Evolutionary conservation across 164 flowering plant species (phyloP), one percentile per base, ranked within the genome.

Genomic region (Kalanchoe fedtschenkoi): DNA sequence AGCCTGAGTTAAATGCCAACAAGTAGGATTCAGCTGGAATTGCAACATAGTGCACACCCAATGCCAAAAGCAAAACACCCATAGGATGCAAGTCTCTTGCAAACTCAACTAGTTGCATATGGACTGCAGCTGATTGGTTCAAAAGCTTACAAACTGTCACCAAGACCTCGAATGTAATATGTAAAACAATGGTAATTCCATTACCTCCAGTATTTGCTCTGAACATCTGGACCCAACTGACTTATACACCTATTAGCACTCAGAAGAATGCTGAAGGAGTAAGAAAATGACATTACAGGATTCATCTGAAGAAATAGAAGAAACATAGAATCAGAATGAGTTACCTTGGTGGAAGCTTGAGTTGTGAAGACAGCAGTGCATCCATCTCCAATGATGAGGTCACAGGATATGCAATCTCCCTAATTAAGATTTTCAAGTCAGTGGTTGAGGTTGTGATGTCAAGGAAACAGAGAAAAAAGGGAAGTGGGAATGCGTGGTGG

Each of bases 341-440:
- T 17, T 34, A 93, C 98, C 89, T 91, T 95, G 1, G 99, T 95
- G 59, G 99, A 88, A 75, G 93, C 82, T 63, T 93, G 99, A 34
- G 99, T 93, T 11, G 97, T 88, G 62, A 90, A 69, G 37, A 81
- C 96, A 4, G 86, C 61, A 15, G 87, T 86, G 69, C 95, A 90
- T 35, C 74, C 82, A 69, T 88, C 83, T 68, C 83, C 90, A 60
- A 93, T 66, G 15, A 67, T 67, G 44, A 93, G 62, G n/a, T 71
- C 76, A 70, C 83, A 83, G 17, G 79, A 72, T 41, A 93, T 75
- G 19, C 72, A 68, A 58, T 93, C 97, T 47, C 97, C 97, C 98
- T 90, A 44, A 61, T 66, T 57, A 58, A 39, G 72, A n/a, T n/a
- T n/a, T n/a, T n/a, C n/a, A n/a, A n/a, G n/a, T n/a, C n/a, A n/a